A percentile compares a stretch with the other conserved stretches of the same genome.
These are phyloP conservation scores for Microthlaspi erraticum DNA, from an alignment of 345 rosid genomes.

Conservation along the genomic window DNA sequence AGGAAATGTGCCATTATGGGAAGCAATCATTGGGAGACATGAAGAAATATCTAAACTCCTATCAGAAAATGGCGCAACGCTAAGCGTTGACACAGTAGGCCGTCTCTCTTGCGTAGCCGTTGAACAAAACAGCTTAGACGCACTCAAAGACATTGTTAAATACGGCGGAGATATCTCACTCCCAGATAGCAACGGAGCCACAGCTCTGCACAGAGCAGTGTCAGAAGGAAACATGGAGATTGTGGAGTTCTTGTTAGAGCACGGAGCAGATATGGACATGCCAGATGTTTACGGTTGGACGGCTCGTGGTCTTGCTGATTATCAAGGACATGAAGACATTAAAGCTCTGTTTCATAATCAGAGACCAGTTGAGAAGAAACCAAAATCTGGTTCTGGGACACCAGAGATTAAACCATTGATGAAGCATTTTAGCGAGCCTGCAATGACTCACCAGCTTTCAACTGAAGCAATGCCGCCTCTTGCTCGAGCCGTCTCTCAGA, in stretches of 20 bases:
- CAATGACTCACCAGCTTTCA: conserved; percentile 46
- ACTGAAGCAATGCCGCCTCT: conserved; percentile 55
- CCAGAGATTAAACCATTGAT: conserved; percentile 44
- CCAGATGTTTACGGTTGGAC: conserved; percentile 81
- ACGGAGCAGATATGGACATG: conserved; percentile 67
- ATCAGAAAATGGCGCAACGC: conserved; percentile 63
- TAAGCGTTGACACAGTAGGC: conserved; percentile 61
- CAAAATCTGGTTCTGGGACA: conserved; percentile 4
- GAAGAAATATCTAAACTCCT: conserved; percentile 58
- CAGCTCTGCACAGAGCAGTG: conserved; percentile 75
- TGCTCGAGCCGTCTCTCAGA: conserved; percentile 40
- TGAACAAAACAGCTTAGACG: conserved; percentile 61
- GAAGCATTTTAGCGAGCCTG: conserved; percentile 67
- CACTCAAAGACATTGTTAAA: conserved; percentile 58
- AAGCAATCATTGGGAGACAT: conserved; percentile 70
- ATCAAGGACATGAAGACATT: conserved; percentile 81
- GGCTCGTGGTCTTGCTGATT: conserved; percentile 68
- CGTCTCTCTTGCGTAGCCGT: conserved; percentile 59
- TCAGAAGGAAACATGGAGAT: conserved; percentile 71
- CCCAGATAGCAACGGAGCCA: conserved; percentile 53
- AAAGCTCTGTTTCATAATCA: conserved; percentile 48
- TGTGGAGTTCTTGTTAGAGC: conserved; percentile 64
- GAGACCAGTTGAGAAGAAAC: conserved; percentile 37
- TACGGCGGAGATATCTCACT: conserved; percentile 70
- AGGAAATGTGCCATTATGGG: conserved; percentile 86